These are phyloP conservation scores for Penicillium pancosmium DNA, from an alignment of 495 filamentous ascomycete species.

Conservation along the genomic window DNA sequence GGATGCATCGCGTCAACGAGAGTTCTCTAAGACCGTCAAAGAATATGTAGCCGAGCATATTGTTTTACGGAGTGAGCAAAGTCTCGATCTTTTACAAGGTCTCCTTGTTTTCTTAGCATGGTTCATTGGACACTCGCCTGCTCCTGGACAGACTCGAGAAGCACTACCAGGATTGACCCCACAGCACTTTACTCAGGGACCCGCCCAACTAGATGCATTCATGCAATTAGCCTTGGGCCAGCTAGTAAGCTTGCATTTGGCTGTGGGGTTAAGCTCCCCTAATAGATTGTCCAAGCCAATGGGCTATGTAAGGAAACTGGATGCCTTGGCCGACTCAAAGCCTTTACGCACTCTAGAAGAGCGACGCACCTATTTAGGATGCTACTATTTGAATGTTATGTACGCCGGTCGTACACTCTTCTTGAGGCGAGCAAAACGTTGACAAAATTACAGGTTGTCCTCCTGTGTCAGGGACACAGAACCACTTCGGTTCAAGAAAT, in stretches of 20 bases:
- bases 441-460: constrained; percentile 27
- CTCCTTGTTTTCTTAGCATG: constrained; percentile 45
- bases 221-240: constrained; percentile 30
- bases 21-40: constrained; percentile 23
- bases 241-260: constrained; percentile 32
- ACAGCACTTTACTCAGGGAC: constrained; percentile 1
- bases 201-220: constrained; percentile 29
- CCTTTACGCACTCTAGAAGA: constrained; percentile 31
- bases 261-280: constrained; percentile 18
- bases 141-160: background rate
- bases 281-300: constrained; percentile 27
- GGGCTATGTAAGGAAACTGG: constrained; percentile 18
- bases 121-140: constrained; percentile 22
- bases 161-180: background rate
- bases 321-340: constrained; percentile 15
- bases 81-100: constrained; percentile 43
- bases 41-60: constrained; percentile 35
- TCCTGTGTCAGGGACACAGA: constrained; percentile 34
- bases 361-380: constrained; percentile 35
- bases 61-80: constrained; percentile 36
- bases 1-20: constrained; percentile 22
- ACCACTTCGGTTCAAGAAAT: constrained; percentile 31
- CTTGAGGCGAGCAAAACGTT: background rate
- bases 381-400: constrained; percentile 38
- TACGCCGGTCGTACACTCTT: constrained; percentile 8